Evolutionary conservation across 208 protist species (phyloP).

Genomic region (Wallacemonas rigidus): DNA sequence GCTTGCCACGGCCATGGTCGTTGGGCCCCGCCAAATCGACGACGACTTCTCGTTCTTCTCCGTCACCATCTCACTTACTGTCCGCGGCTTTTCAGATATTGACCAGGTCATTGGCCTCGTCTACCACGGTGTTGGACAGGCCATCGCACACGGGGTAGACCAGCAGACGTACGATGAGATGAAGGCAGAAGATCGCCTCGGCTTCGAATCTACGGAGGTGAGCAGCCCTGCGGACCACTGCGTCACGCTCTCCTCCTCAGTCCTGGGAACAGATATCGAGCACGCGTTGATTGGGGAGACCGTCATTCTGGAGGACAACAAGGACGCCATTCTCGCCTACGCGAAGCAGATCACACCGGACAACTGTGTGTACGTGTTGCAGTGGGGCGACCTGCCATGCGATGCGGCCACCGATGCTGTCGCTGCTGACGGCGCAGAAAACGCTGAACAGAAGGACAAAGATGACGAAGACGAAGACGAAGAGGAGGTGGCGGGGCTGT

Average conservation of each 20-base stretch:
- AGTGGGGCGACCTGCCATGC: slow-evolving; percentile 62
- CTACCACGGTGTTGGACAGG: slow-evolving; percentile 67
- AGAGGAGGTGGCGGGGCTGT: neutral
- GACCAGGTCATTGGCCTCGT: slow-evolving; percentile 59
- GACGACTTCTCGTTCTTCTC: slow-evolving; percentile 61
- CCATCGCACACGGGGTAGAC: slow-evolving; percentile 47
- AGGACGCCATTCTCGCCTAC: slow-evolving; percentile 30
- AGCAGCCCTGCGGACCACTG: slow-evolving; percentile 41
- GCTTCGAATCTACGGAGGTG: slow-evolving; percentile 63
- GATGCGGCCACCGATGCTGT: neutral
- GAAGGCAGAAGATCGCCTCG: slow-evolving; percentile 49
- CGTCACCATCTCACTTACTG: slow-evolving; percentile 58
- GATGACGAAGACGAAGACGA: slow-evolving; percentile 12
- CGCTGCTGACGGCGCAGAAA: too few relatives aligned
- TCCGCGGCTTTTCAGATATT: slow-evolving; percentile 47
- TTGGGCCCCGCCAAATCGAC: slow-evolving; percentile 52
- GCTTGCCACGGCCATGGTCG: slow-evolving; percentile 70
- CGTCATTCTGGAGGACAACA: slow-evolving; percentile 60
- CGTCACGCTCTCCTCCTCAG: slow-evolving; percentile 35
- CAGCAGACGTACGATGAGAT: slow-evolving; percentile 57
- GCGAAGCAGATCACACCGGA: slow-evolving; percentile 57
- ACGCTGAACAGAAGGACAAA: neutral
- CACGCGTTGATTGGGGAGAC: slow-evolving; percentile 51
- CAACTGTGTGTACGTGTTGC: slow-evolving; percentile 45
- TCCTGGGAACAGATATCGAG: slow-evolving; percentile 43